A percentile compares a stretch with the other conserved stretches of the same genome.
phyloP scores from a whole-genome alignment of 495 filamentous ascomycete species.

The Xylaria scruposa region DNA sequence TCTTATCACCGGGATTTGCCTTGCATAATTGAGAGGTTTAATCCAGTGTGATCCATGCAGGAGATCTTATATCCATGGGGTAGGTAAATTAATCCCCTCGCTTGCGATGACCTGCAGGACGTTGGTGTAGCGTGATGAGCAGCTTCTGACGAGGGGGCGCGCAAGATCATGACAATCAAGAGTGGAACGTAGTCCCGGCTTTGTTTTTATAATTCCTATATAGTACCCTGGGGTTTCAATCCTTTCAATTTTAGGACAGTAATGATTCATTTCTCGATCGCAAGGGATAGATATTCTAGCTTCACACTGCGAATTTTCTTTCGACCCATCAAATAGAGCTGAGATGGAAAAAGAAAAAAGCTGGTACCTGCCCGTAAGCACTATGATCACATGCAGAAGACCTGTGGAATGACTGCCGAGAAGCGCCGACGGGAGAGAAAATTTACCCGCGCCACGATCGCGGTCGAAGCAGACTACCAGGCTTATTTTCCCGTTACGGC shows the following conservation, averaged over 20 bases:
- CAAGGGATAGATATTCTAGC: not conserved
- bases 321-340: not conserved
- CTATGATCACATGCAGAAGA: constrained; percentile 9
- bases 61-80: constrained; percentile 22
- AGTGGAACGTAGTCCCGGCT: not conserved
- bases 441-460: constrained; percentile 1
- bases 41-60: constrained; percentile 15
- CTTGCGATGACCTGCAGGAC: constrained; percentile 25
- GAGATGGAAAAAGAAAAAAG: not conserved
- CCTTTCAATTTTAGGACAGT: not conserved
- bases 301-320: not conserved
- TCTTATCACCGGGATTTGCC: constrained; percentile 5
- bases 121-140: constrained; percentile 12
- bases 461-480: not conserved
- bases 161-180: constrained; percentile 5
- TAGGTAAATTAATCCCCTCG: constrained; percentile 22
- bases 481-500: constrained; percentile 7
- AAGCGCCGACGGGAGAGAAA: constrained; percentile 7
- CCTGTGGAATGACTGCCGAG: constrained; percentile 1
- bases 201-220: not conserved
- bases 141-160: constrained; percentile 3
- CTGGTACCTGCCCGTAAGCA: not conserved
- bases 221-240: not conserved
- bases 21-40: constrained; percentile 13
- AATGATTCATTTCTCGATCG: not conserved